Conservation (phyloP, 495 filamentous ascomycete species). For the Cenococcum geophilum region DNA sequence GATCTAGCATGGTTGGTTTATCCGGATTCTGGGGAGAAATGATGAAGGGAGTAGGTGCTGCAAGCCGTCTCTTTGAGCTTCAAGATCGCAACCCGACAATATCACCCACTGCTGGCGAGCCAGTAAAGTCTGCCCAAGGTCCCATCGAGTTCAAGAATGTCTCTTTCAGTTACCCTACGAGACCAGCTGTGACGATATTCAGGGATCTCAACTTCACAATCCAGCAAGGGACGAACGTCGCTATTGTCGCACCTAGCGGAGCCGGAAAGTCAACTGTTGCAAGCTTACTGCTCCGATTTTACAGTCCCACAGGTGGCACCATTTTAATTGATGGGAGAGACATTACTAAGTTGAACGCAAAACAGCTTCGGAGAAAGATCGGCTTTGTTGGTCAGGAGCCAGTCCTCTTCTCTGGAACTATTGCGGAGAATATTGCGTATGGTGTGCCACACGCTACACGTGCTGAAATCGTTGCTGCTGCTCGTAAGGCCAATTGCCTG, state of each 20-base stretch:
- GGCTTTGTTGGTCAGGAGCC: constrained; percentile 94
- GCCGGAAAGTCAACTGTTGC: constrained; percentile 95
- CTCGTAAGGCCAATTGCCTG: constrained; percentile 88
- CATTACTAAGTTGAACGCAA: constrained; percentile 82
- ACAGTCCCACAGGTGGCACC: constrained; percentile 67
- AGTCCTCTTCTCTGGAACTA: constrained; percentile 88
- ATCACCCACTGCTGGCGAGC: constrained; percentile 68
- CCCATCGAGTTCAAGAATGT: constrained; percentile 81
- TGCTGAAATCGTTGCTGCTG: constrained; percentile 76
- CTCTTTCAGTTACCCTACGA: constrained; percentile 81
- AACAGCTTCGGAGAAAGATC: constrained; percentile 87
- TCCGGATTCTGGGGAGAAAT: constrained; percentile 96
- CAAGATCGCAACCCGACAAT: constrained; percentile 89
- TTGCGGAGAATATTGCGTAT: constrained; percentile 96
- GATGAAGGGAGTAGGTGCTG: constrained; percentile 97
- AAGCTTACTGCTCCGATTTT: constrained; percentile 82
- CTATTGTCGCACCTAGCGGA: constrained; percentile 90
- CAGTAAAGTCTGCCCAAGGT: constrained; percentile 75
- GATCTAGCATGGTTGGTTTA: constrained; percentile 82
- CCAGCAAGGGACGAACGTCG: constrained; percentile 86
- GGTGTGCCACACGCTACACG: constrained; percentile 74
- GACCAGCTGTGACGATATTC: constrained; percentile 88
- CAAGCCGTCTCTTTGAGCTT: constrained; percentile 88
- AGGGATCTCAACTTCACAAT: constrained; percentile 83
- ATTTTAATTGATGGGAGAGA: constrained; percentile 83